Percentiles rank a stretch among this genome's conserved stretches.
Evolutionary conservation across 164 flowering plant species (phyloP).

Genomic region (Cinnamomum micranthum): DNA sequence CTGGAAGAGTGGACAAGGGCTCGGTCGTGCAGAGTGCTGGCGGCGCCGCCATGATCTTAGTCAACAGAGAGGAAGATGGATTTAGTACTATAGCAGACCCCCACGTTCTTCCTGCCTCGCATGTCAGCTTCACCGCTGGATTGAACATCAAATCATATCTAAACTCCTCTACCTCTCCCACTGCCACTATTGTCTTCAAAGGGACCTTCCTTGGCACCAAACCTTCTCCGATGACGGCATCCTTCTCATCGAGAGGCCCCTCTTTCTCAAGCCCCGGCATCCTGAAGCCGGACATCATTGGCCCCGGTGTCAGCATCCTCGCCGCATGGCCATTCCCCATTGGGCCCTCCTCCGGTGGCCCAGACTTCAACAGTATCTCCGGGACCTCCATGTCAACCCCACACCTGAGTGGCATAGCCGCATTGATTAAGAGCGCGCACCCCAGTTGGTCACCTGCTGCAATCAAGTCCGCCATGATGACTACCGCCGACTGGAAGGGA

Average conservation of each 20-base stretch:
- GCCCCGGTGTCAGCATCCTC: conserved; percentile 36
- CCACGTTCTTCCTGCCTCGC: conserved; percentile 29
- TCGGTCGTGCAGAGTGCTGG: conserved; percentile 40
- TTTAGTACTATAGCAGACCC: conserved; percentile 30
- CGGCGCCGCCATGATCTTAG: conserved; percentile 36
- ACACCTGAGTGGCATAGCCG: conserved; percentile 40
- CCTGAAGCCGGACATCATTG: conserved; percentile 36
- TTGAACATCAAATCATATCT: conserved; percentile 23
- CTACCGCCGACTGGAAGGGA: conserved; percentile 22
- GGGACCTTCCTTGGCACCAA: conserved; percentile 25
- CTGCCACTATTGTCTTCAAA: conserved; percentile 22
- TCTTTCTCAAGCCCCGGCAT: conserved; percentile 20
- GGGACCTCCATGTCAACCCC: conserved; percentile 18
- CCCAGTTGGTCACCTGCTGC: conserved; percentile 20
- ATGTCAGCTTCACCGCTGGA: conserved; percentile 26
- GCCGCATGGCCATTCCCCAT: conserved; percentile 30
- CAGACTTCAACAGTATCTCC: conserved; percentile 27
- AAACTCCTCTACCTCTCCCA: conserved; percentile 9
- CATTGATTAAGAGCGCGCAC: conserved; percentile 44
- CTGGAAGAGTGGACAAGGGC: conserved; percentile 28
- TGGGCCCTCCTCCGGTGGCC: conserved; percentile 22
- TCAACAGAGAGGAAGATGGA: conserved; percentile 24
- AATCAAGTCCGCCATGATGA: conserved; percentile 5
- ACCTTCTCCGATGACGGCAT: conserved; percentile 32
- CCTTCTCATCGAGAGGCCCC: conserved; percentile 40